Evolutionary conservation across 495 filamentous ascomycete genomes (phyloP), one percentile per base, ranked within the genome.

Genomic region (Penicillium angulare): DNA sequence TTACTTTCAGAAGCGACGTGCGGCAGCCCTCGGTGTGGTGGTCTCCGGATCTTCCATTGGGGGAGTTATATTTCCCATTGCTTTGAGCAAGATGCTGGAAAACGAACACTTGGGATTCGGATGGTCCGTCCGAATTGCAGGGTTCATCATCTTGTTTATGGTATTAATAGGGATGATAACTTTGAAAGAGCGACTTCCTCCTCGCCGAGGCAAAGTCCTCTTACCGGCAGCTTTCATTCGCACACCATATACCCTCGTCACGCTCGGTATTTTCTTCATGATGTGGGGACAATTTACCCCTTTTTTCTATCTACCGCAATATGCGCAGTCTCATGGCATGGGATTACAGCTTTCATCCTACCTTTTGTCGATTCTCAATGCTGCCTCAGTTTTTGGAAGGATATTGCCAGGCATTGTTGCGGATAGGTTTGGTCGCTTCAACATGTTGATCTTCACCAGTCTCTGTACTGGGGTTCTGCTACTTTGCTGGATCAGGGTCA

Each of bases 101-200:
- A 46, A 22, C 15, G 53, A 12, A 7, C 48, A 52, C 3, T 41
- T 86, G 2, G 73, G 77, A 2, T 88, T 85, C 43, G 80, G 69
- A 12, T 87, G 84, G 85, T 66, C 80, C 0, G 74, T 85, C 3
- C 69, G 84, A 5, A 71, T 85, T 16, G 12, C 23, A 21, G 43
- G 43, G 10, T 20, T 34, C 13, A 58, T 85, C 23, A 69, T 78
- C 15, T 41, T 80, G 2, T 15, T 33, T 2, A 7, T 43, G 23
- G 8, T 27, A 10, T 7, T 4, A 16, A 3, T 27, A 7, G 17
- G 41, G 3, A 40, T 40, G 18, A 10, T 40, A 7, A 10, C 36
- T 20, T 47, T n/a, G n/a, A n/a, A n/a, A n/a, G 33, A 17, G 33
- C 20, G 18, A 23, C 22, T 23, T 9, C 38, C 1, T 29, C 33